These are phyloP conservation scores for Mycogone perniciosa DNA, from an alignment of 2,329 filamentous ascomycete species.

Conservation along the genomic window DNA sequence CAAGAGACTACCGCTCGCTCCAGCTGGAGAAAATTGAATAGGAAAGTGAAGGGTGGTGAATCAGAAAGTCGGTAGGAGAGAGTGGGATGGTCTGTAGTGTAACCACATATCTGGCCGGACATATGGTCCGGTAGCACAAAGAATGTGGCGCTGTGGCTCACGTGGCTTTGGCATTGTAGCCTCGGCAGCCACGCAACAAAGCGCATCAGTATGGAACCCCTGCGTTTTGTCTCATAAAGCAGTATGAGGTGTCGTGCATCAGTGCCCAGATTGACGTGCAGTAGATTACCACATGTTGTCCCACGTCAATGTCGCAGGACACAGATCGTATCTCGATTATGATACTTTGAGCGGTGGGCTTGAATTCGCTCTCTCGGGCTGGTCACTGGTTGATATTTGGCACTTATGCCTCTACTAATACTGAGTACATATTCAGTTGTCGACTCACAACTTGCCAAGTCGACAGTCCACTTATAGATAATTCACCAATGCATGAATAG, in stretches of 20 bases:
- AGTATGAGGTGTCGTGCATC: no score
- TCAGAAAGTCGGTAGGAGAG: background rate
- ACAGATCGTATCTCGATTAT: no score
- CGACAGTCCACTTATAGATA: no score
- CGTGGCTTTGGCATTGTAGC: no score
- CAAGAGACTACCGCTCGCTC: background rate
- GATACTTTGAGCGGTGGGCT: background rate
- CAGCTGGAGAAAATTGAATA: background rate
- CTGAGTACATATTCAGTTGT: background rate
- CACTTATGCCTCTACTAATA: background rate
- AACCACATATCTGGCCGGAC: background rate
- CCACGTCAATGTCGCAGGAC: no score
- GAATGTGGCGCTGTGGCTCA: background rate
- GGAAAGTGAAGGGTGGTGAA: background rate
- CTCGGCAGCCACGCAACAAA: no score
- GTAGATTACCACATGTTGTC: no score
- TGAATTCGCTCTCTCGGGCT: constrained; percentile 1
- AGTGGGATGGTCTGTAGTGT: background rate
- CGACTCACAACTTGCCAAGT: no score
- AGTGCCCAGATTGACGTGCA: no score
- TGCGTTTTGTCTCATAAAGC: no score
- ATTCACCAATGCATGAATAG: no score
- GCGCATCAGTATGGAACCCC: no score
- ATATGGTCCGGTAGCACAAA: background rate
- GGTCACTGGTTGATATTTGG: background rate